Conservation (phyloP, 1,284 basidiomycete species). For the Moniliophthora roreri region DNA sequence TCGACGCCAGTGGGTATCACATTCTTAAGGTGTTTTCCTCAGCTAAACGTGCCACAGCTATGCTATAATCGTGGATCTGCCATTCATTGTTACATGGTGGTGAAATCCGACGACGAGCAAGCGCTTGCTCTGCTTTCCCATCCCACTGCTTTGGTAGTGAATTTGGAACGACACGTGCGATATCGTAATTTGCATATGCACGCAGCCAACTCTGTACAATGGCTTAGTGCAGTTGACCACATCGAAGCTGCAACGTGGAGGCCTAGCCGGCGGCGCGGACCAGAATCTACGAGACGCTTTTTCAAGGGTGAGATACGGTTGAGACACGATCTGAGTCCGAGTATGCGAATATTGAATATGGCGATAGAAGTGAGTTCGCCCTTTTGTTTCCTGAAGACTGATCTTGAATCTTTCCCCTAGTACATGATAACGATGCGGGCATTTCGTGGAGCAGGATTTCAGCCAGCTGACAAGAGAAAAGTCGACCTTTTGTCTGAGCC, state of each 20-base stretch:
- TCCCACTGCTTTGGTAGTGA: not conserved
- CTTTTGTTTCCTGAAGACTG: not conserved
- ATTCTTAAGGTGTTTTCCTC: too few relatives aligned
- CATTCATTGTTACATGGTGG: not conserved
- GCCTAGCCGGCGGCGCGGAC: not conserved
- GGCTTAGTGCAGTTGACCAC: not conserved
- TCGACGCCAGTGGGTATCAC: conserved; percentile 12
- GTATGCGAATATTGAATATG: conserved; percentile 8
- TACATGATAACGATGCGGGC: conserved; percentile 10
- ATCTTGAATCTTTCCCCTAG: not conserved
- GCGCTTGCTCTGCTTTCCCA: not conserved
- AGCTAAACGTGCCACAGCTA: too few relatives aligned
- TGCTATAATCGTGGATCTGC: conserved; percentile 19
- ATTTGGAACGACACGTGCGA: not conserved
- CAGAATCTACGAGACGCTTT: not conserved
- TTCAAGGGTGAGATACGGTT: conserved; percentile 4
- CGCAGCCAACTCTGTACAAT: not conserved
- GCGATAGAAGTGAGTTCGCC: conserved; percentile 8
- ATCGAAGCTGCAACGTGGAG: not conserved
- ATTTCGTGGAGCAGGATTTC: conserved; percentile 8
- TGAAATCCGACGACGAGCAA: not conserved
- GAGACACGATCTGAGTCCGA: conserved; percentile 3
- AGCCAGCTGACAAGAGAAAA: conserved; percentile 1
- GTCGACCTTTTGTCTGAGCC: conserved; percentile 4
- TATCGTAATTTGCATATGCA: not conserved